Base-by-base conservation (phyloP, 352 stramenopile species). In the Phytopythium aichiense region DNA sequence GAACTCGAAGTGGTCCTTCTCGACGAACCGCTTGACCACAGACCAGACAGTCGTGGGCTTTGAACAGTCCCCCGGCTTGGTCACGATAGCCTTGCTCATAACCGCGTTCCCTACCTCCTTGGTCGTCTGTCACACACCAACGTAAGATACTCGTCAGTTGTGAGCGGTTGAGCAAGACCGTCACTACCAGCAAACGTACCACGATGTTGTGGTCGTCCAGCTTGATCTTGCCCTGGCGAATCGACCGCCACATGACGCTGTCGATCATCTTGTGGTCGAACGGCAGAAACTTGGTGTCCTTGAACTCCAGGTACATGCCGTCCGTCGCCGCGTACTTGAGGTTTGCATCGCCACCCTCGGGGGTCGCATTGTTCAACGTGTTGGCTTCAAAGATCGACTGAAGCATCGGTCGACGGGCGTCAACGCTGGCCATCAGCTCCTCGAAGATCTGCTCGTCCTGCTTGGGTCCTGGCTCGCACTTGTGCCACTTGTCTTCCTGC, bases 251-350 rank as follows among this genome's bases (percentile, higher is more conserved):
- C n/a, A 80, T 61, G 11, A 80, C 69, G 0, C 59, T 49, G 31
- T 76, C 69, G 12, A 73, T 50, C 7, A 63, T 52, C 7, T 63
- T 60, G 56, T 71, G 64, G 56, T 73, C 62, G 57, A 77, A 76
- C 12, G 67, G 69, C 46, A 80, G 69, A 54, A 60, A 68, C 49
- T 76, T 70, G 46, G 74, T 72, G 61, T 77, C 69, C 35, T 69
- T 76, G 40, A 69, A 66, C 52, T 69, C 61, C 20, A 76, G 54
- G 25, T 72, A 72, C 64, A 75, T 69, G 28, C 71, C 69, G 25
- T 67, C 56, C 25, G 33, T 54, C 16, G 48, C 46, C 15, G 68
- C 71, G 38, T 58, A 71, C 51, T 69, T 76, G 22, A 69, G 70
- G 42, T 65, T 66, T 11, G 52, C 55, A 46, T 70, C 59, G 0